Evolutionary conservation across 768 basidiomycete species (phyloP), one percentile per base, ranked within the genome.

Genomic region (Lyophyllum shimeji): DNA sequence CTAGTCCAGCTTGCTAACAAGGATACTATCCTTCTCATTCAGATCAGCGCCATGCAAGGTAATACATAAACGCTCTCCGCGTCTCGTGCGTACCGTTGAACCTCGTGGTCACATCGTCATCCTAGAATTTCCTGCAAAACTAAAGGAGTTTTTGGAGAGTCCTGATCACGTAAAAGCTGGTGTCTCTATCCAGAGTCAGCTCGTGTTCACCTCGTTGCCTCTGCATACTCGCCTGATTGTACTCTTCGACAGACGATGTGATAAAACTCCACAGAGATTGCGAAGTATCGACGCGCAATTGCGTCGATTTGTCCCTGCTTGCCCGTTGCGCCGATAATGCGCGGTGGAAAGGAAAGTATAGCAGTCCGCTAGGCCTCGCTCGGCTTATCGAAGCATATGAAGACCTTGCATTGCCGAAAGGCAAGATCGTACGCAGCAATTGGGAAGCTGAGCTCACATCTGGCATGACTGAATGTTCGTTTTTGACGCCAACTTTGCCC

Each of bases 271-370:
- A 75, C 67, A 75, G 55, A 51, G 82, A 83, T 55, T 65, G 78
- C 76, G 49, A 71, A 55, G 63, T 76, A 65, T 66, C 73, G 74
- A 60, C 75, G 63, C 57, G 74, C 65, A 71, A 81, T 73, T 71
- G 87, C 74, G 84, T 90, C 17, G 90, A 93, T 63, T 75, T 93
- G 7, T 78, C 84, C 42, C 74, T 88, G 5, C 74, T 93, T 20
- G 89, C 89, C 15, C 79, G 83, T 29, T 82, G 82, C 0, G 87
- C 83, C 43, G 90, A 92, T 64, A 86, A 87, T 59, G 71, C 71
- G 6, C 78, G 76, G 27, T 92, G 90, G 89, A 85, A 87, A 69
- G 90, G 89, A 39, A 80, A 74, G 55, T 91, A 89, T 62, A 76
- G 68, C n/a, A 56, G 64, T 4, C 73, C 78, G 9, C 77, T 93